A percentile compares a stretch with the other conserved stretches of the same genome.
Evolutionary conservation across 2,329 filamentous ascomycete species (phyloP).

Genomic region (Didymella pinodella): DNA sequence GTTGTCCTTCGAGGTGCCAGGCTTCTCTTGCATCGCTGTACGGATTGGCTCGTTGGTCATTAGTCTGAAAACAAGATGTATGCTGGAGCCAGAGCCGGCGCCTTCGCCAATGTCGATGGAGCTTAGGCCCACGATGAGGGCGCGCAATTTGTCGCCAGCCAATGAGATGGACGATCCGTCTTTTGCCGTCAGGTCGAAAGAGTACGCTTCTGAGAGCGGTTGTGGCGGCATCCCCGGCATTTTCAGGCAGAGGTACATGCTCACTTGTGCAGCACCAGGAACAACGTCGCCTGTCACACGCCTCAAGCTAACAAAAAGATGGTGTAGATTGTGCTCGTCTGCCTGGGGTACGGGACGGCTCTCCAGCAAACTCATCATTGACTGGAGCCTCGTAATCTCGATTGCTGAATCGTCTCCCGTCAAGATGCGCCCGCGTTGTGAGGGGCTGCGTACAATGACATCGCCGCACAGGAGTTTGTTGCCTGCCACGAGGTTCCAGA

Average conservation of each 20-base stretch:
- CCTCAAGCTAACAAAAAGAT: constrained; percentile 84
- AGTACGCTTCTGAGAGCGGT: constrained; percentile 83
- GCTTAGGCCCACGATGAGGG: constrained; percentile 86
- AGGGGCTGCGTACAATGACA: constrained; percentile 91
- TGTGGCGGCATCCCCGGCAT: constrained; percentile 68
- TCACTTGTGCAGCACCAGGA: constrained; percentile 74
- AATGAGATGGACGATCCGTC: constrained; percentile 73
- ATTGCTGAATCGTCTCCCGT: constrained; percentile 94
- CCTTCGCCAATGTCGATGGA: constrained; percentile 75
- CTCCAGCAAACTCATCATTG: constrained; percentile 92
- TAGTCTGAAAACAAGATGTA: constrained; percentile 86
- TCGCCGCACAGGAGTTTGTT: constrained; percentile 95
- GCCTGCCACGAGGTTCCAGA: constrained; percentile 92
- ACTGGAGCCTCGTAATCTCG: constrained; percentile 88
- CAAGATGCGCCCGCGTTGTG: constrained; percentile 81
- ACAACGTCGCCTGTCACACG: constrained; percentile 78
- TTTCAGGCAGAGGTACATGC: constrained; percentile 80
- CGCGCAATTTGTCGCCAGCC: constrained; percentile 75
- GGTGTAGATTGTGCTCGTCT: constrained; percentile 78
- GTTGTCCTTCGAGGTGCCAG: constrained; percentile 36
- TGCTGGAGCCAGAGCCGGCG: constrained; percentile 70
- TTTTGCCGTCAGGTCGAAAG: constrained; percentile 77
- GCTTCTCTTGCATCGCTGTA: constrained; percentile 42
- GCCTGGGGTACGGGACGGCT: constrained; percentile 74
- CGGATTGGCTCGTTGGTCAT: constrained; percentile 64